These are phyloP conservation scores for Torulaspora globosa DNA, from an alignment of 1,139 yeast species.

Conservation along the genomic window DNA sequence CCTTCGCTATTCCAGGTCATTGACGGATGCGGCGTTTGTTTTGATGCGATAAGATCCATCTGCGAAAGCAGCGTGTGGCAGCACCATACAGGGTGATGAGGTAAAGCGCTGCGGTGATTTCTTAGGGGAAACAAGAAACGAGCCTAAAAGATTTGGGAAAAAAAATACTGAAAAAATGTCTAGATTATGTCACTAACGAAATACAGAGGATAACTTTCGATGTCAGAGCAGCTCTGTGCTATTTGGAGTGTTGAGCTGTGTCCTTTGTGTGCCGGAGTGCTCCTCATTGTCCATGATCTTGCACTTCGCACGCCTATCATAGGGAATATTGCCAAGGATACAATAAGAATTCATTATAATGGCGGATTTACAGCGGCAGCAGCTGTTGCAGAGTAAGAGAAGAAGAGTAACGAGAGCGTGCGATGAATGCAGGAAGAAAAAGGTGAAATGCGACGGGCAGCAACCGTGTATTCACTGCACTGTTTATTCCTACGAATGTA, in stretches of 20 bases:
- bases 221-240: not conserved
- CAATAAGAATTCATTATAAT: not conserved
- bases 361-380: constrained; percentile 7
- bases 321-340: not conserved
- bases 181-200: not conserved
- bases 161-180: not conserved
- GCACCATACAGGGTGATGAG: constrained; percentile 2
- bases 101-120: not conserved
- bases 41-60: constrained; percentile 3
- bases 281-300: constrained; percentile 1
- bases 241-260: not conserved
- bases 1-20: not conserved
- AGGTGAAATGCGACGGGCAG: constrained; percentile 90
- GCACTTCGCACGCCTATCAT: not conserved
- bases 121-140: constrained; percentile 2
- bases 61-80: constrained; percentile 2
- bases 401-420: constrained; percentile 88
- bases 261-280: not conserved
- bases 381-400: constrained; percentile 44
- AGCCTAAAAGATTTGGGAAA: not conserved
- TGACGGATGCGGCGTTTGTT: not conserved
- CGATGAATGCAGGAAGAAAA: constrained; percentile 77
- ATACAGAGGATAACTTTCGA: not conserved
- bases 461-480: constrained; percentile 93
- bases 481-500: constrained; percentile 74